A percentile compares a stretch with the other conserved stretches of the same genome.
These are phyloP conservation scores for Starmerella bacillaris DNA, from an alignment of 805 yeast genomes.

Conservation along the genomic window DNA sequence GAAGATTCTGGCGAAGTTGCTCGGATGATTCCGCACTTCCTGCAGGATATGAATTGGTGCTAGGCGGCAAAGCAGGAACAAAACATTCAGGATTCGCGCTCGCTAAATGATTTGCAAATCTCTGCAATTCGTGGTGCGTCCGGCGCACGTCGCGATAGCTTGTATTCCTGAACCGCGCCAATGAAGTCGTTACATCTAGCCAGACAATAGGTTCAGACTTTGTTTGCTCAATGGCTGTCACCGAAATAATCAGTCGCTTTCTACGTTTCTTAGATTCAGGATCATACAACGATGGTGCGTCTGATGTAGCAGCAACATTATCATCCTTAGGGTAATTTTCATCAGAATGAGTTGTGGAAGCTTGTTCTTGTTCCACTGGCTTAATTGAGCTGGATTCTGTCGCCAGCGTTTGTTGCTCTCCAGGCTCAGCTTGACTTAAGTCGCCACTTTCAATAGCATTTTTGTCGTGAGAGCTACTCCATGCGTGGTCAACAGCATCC, in stretches of 20 bases:
- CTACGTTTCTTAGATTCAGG: too few species aligned
- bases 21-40: constrained; percentile 64
- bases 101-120: constrained; percentile 58
- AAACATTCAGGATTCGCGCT: constrained; percentile 80
- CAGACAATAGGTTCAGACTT: constrained; percentile 60
- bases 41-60: constrained; percentile 62
- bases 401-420: too few species aligned
- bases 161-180: constrained; percentile 60
- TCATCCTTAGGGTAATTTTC: not conserved
- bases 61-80: constrained; percentile 70
- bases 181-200: constrained; percentile 48
- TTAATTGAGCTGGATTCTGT: not conserved
- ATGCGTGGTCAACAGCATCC: not conserved
- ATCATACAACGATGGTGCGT: too few species aligned
- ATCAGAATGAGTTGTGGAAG: not conserved
- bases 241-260: constrained; percentile 34
- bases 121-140: constrained; percentile 57
- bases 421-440: too few species aligned
- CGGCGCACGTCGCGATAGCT: constrained; percentile 59
- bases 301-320: not conserved
- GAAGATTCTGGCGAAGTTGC: constrained; percentile 42
- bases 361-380: not conserved
- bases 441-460: too few species aligned
- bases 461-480: too few species aligned
- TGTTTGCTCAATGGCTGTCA: constrained; percentile 53